These are phyloP conservation scores for Saposhnikovia divaricata DNA, from an alignment of 129 eudicot species.

Conservation along the genomic window DNA sequence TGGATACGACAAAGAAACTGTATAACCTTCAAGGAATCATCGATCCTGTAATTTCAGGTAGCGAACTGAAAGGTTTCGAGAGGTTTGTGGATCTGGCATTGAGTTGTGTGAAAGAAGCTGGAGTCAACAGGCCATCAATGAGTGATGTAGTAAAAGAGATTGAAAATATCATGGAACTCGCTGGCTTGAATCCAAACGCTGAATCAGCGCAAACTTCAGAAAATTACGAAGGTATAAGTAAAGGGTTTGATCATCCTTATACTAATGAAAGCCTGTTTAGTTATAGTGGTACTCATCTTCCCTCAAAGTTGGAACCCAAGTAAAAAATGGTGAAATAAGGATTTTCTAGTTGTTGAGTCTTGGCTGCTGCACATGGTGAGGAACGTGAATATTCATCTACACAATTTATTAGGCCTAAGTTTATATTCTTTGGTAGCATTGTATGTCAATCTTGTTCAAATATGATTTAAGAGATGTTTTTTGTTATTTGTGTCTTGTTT, in stretches of 20 bases:
- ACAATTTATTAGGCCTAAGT: neutral
- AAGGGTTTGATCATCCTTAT: conserved; percentile 20
- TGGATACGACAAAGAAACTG: conserved; percentile 8
- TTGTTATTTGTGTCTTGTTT: neutral
- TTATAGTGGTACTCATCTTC: conserved; percentile 15
- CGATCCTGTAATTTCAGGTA: conserved; percentile 19
- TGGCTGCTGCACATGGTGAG: neutral
- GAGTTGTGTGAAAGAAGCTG: conserved; percentile 25
- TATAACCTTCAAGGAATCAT: conserved; percentile 15
- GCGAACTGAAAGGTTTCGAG: conserved; percentile 13
- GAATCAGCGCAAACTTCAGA: conserved; percentile 24
- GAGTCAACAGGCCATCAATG: conserved; percentile 28
- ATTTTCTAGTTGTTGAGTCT: neutral
- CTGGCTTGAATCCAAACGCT: conserved; percentile 13
- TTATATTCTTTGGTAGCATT: conserved; percentile 1
- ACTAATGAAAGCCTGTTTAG: conserved; percentile 16
- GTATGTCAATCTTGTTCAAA: neutral
- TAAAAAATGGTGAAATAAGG: neutral
- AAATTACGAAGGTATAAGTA: conserved; percentile 17
- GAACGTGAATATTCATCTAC: neutral
- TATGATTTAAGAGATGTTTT: neutral
- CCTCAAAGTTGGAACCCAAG: conserved; percentile 16
- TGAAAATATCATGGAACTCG: conserved; percentile 19
- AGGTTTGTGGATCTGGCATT: conserved; percentile 22
- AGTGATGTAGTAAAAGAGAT: conserved; percentile 28